Evolutionary conservation across 1,284 basidiomycete genomes (phyloP).

Genomic region (Marasmius sp.): DNA sequence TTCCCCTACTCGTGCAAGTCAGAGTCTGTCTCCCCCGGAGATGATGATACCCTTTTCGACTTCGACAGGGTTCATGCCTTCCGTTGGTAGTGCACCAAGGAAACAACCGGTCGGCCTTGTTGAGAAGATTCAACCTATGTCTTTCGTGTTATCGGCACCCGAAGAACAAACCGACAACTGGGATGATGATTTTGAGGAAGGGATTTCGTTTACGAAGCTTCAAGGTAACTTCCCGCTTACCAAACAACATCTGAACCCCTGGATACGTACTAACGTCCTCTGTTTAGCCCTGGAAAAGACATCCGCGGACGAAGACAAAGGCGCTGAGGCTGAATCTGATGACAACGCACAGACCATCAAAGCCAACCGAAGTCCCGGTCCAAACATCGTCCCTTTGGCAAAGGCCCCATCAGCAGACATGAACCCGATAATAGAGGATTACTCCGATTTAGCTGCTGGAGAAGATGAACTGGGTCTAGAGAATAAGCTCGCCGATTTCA

Average conservation of each 20-base stretch:
- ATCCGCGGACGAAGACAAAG: constrained; percentile 53
- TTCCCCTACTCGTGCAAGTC: constrained; percentile 32
- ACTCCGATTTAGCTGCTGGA: constrained; percentile 79
- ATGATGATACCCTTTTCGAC: constrained; percentile 25
- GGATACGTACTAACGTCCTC: background rate
- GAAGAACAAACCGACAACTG: constrained; percentile 92
- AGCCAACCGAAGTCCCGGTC: constrained; percentile 65
- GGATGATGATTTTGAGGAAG: constrained; percentile 97
- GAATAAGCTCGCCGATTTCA: constrained; percentile 80
- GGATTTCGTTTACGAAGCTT: constrained; percentile 83
- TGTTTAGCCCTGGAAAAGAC: constrained; percentile 61
- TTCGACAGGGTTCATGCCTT: constrained; percentile 25
- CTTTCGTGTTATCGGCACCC: constrained; percentile 60
- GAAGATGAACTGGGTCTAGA: constrained; percentile 73
- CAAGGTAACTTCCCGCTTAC: constrained; percentile 50
- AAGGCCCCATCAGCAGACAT: constrained; percentile 61
- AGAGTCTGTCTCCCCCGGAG: constrained; percentile 4
- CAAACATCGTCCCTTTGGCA: constrained; percentile 51
- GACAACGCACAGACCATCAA: constrained; percentile 79
- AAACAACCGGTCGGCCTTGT: constrained; percentile 39
- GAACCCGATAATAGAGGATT: constrained; percentile 79
- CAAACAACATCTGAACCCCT: background rate
- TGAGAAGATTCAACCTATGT: constrained; percentile 59
- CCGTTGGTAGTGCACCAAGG: constrained; percentile 28
- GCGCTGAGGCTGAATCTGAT: constrained; percentile 46